These are phyloP conservation scores for Pyricularia grisea DNA, from an alignment of 2,329 filamentous ascomycete genomes.

Conservation along the genomic window DNA sequence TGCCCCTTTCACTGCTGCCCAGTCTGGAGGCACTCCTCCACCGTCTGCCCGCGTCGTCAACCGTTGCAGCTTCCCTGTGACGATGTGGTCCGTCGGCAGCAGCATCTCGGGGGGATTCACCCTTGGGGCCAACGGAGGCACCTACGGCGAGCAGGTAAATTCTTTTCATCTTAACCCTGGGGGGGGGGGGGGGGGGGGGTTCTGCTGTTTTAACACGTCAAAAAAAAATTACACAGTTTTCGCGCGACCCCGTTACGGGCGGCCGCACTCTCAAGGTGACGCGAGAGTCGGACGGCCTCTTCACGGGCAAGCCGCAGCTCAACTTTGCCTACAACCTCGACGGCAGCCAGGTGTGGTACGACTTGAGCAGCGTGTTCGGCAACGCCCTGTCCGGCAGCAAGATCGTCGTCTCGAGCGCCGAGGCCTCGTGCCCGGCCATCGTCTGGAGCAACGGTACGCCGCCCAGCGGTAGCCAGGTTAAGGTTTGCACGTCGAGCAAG, in stretches of 20 bases:
- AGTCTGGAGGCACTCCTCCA: conserved; percentile 15
- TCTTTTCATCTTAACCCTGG: no score
- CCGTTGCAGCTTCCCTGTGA: conserved; percentile 24
- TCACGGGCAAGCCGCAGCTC: conserved; percentile 28
- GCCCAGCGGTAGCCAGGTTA: conserved; percentile 27
- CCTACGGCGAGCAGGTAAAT: conserved; percentile 18
- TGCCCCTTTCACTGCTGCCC: conserved; percentile 14
- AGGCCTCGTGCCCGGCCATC: conserved; percentile 23
- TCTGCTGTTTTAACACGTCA: no score
- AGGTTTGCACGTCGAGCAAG: conserved; percentile 21
- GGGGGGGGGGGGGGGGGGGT: no score
- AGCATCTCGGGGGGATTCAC: conserved; percentile 15
- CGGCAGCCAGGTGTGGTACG: conserved; percentile 25
- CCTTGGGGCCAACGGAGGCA: conserved; percentile 16
- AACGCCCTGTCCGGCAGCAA: conserved; percentile 24
- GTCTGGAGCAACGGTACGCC: conserved; percentile 24
- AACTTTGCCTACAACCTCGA: conserved; percentile 29
- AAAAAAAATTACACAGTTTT: conserved; percentile 12
- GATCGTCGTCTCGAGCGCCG: conserved; percentile 18
- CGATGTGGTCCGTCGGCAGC: conserved; percentile 28
- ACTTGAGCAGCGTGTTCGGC: conserved; percentile 30
- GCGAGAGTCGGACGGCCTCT: conserved; percentile 22
- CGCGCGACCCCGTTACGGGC: conserved; percentile 24
- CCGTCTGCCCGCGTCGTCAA: conserved; percentile 23
- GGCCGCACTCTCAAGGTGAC: conserved; percentile 30